Percentiles rank a stretch among this genome's conserved stretches.
Conservation (phyloP, 352 stramenopile species). For the Globisporangium echinulatum region DNA sequence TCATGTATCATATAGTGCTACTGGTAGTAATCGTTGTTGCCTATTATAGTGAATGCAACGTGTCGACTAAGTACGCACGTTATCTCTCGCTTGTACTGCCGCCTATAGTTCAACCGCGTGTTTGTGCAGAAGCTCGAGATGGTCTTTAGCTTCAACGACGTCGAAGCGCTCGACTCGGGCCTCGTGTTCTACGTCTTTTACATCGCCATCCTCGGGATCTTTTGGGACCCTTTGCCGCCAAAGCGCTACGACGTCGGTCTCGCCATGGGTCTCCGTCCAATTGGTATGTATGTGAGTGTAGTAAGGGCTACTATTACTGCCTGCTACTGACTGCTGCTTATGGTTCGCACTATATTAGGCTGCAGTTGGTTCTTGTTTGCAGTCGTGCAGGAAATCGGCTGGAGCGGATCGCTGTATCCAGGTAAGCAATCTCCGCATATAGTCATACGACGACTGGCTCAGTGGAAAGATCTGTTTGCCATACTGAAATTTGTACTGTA, state of each 20-base stretch:
- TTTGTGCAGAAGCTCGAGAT: conserved; percentile 84
- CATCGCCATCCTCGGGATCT: conserved; percentile 70
- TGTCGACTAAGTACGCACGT: background rate
- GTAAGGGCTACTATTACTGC: background rate
- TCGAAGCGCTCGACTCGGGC: conserved; percentile 77
- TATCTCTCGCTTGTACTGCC: background rate
- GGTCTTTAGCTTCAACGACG: conserved; percentile 86
- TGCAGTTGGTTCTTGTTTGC: conserved; percentile 84
- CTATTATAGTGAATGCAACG: background rate
- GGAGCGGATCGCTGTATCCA: conserved; percentile 84
- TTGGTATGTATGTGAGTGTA: conserved; percentile 29
- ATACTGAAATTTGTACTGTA: too few species aligned
- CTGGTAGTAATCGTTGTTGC: background rate
- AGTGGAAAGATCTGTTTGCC: background rate
- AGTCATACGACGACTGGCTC: too few species aligned
- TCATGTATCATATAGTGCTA: background rate
- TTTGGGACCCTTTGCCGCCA: conserved; percentile 80
- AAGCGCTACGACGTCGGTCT: conserved; percentile 75
- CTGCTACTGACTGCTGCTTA: background rate
- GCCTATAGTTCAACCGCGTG: conserved; percentile 64
- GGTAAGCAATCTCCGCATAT: conserved; percentile 21
- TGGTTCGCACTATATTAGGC: conserved; percentile 22
- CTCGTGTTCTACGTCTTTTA: conserved; percentile 88
- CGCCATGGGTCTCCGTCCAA: conserved; percentile 54
- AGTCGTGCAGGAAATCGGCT: conserved; percentile 80